These are phyloP conservation scores for Termitomyces sp. DNA, from an alignment of 768 basidiomycete species.

Conservation along the genomic window DNA sequence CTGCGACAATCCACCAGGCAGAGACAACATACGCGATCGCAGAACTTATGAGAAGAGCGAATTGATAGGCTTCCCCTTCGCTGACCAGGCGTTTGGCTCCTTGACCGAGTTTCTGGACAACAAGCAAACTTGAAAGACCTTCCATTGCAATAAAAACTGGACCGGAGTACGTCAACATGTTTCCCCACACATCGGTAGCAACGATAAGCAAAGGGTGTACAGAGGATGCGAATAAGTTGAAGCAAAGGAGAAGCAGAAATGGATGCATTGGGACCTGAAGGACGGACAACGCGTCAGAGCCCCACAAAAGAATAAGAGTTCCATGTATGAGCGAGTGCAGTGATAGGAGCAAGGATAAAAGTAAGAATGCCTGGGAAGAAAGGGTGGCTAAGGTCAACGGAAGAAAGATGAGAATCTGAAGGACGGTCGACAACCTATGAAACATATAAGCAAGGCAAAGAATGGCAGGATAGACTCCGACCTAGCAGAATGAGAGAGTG, in stretches of 20 bases:
- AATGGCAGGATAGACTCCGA: conserved; percentile 12
- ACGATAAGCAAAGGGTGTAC: conserved; percentile 51
- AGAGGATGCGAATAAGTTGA: conserved; percentile 74
- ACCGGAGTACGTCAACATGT: conserved; percentile 60
- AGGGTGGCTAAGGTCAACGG: conserved; percentile 82
- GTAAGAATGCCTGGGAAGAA: conserved; percentile 71
- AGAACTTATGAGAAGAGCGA: conserved; percentile 67
- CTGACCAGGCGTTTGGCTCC: conserved; percentile 65
- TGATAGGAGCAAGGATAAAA: conserved; percentile 74
- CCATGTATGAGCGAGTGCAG: conserved; percentile 79
- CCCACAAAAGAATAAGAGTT: conserved; percentile 66
- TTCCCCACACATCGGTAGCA: conserved; percentile 69
- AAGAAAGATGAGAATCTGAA: conserved; percentile 79
- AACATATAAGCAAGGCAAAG: not conserved
- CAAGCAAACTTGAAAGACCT: conserved; percentile 76
- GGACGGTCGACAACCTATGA: conserved; percentile 62
- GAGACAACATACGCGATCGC: conserved; percentile 77
- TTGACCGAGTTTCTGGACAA: conserved; percentile 77
- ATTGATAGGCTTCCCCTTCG: conserved; percentile 71
- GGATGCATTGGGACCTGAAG: conserved; percentile 85
- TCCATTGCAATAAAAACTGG: conserved; percentile 81
- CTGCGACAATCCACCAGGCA: conserved; percentile 82
- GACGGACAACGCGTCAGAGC: conserved; percentile 64
- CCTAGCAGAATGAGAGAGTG: conserved; percentile 61
- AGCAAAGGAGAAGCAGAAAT: conserved; percentile 79